Evolutionary conservation across 805 yeast genomes (phyloP).

Genomic region (Teunomyces barrocoloradensis): DNA sequence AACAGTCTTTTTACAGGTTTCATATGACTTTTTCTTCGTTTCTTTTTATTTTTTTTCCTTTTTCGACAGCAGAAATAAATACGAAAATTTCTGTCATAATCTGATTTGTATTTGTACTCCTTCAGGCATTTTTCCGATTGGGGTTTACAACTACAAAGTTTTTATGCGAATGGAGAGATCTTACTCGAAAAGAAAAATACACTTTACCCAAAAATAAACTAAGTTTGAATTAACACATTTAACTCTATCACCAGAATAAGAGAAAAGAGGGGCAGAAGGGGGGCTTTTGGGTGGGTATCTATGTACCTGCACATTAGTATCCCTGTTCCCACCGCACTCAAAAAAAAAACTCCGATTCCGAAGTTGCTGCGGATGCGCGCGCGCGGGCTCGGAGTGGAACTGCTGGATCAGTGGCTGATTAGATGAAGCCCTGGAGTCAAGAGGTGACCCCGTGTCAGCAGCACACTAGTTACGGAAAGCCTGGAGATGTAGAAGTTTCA

Average conservation of each 20-base stretch:
- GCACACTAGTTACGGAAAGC: not conserved
- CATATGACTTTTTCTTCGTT: not conserved
- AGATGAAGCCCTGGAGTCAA: not conserved
- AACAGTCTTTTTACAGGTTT: not conserved
- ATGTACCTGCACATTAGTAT: not conserved
- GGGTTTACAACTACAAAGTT: not conserved
- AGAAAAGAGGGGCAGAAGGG: not conserved
- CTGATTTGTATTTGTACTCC: not conserved
- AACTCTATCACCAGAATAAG: no score
- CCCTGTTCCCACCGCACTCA: not conserved
- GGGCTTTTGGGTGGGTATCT: not conserved
- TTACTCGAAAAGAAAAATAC: not conserved
- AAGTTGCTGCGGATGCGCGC: conserved; percentile 2
- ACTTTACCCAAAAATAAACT: not conserved
- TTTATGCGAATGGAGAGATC: not conserved
- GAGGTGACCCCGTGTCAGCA: not conserved
- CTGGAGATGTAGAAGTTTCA: not conserved
- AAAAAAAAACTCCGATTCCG: conserved; percentile 11
- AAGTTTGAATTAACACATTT: no score
- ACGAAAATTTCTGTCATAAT: not conserved
- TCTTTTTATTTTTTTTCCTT: not conserved
- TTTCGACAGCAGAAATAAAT: not conserved
- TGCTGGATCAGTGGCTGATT: not conserved
- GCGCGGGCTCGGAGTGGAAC: conserved; percentile 1
- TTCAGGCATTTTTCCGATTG: not conserved